These are phyloP conservation scores for Leccinum uliginosum DNA, from an alignment of 768 basidiomycete genomes.

Conservation along the genomic window DNA sequence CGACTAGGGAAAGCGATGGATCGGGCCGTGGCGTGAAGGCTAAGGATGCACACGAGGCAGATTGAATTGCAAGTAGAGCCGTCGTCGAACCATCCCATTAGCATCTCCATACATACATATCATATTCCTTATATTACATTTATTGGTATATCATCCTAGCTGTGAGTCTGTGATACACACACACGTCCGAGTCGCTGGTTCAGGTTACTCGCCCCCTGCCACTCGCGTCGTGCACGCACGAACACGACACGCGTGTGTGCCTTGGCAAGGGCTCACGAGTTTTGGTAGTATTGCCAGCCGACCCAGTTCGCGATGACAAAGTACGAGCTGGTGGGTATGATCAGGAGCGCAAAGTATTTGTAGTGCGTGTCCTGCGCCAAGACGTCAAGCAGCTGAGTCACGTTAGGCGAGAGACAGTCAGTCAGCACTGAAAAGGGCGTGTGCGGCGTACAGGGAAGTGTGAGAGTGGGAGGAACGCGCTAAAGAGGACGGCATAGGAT, in stretches of 20 bases:
- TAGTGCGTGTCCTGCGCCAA: slow-evolving; percentile 78
- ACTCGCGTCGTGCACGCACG: not conserved
- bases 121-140: not conserved
- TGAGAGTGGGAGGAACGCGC: slow-evolving; percentile 55
- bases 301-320: slow-evolving; percentile 99
- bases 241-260: slow-evolving; percentile 5
- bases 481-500: slow-evolving; percentile 61
- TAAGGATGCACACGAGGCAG: slow-evolving; percentile 19
- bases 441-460: slow-evolving; percentile 44
- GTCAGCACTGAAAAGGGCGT: not conserved
- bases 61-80: slow-evolving; percentile 14
- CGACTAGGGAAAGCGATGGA: slow-evolving; percentile 17
- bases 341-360: slow-evolving; percentile 78
- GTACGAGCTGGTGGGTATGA: slow-evolving; percentile 78
- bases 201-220: not conserved
- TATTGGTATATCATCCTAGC: not conserved
- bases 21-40: slow-evolving; percentile 10
- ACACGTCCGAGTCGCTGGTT: not conserved
- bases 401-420: slow-evolving; percentile 14
- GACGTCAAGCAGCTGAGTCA: slow-evolving; percentile 53
- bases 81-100: not conserved
- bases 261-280: slow-evolving; percentile 53
- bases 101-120: not conserved
- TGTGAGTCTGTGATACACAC: not conserved
- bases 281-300: slow-evolving; percentile 95